Conservation (phyloP, 768 basidiomycete genomes). For the Collybia mongolica region DNA sequence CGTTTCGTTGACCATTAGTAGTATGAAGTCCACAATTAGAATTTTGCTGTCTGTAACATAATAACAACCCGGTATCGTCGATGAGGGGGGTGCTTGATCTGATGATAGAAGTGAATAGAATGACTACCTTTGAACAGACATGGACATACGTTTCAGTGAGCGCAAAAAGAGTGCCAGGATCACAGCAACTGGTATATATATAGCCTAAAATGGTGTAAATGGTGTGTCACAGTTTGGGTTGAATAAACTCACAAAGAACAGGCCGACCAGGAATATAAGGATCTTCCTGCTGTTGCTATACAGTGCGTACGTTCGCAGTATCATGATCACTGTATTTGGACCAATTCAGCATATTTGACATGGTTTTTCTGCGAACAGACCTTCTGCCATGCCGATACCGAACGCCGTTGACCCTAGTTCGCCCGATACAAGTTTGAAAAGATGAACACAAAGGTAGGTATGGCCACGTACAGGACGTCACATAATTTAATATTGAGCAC, state of each 20-base stretch:
- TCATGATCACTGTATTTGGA: slow-evolving; percentile 5
- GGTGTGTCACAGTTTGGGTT: not conserved
- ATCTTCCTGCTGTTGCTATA: slow-evolving; percentile 9
- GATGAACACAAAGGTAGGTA: not conserved
- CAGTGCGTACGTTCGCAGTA: slow-evolving; percentile 9
- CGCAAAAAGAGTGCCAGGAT: slow-evolving; percentile 1
- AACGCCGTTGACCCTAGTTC: slow-evolving; percentile 1
- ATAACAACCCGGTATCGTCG: slow-evolving; percentile 8
- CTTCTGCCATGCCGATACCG: slow-evolving; percentile 8
- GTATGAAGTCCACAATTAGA: slow-evolving; percentile 5
- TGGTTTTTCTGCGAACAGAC: not conserved
- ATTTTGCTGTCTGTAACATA: slow-evolving; percentile 3
- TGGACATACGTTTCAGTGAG: slow-evolving; percentile 3
- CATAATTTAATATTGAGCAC: not conserved
- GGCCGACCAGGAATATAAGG: not conserved
- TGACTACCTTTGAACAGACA: not conserved
- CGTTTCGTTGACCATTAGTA: slow-evolving; percentile 6
- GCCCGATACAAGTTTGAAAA: not conserved
- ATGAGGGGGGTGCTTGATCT: slow-evolving; percentile 6
- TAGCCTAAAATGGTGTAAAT: not conserved
- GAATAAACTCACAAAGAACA: not conserved
- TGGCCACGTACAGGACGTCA: slow-evolving; percentile 2
- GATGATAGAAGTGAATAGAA: not conserved
- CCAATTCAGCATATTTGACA: too few relatives aligned
- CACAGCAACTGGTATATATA: slow-evolving; percentile 1